Evolutionary conservation across 2,329 filamentous ascomycete species (phyloP).

Genomic region (Talaromyces sp.): DNA sequence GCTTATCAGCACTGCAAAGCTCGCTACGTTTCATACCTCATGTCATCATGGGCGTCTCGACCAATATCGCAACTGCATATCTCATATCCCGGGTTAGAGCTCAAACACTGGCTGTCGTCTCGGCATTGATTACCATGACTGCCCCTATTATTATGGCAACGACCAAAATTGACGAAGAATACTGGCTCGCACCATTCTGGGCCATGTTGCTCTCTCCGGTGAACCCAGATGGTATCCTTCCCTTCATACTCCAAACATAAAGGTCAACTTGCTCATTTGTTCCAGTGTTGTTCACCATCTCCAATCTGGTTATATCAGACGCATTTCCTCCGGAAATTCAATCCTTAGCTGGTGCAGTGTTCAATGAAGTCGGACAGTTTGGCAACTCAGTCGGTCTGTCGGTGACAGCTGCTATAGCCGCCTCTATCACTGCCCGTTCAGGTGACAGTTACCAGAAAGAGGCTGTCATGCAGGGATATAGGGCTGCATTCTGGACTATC

Average conservation of each 20-base stretch:
- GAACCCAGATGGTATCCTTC: background rate
- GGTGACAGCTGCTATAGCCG: conserved; percentile 47
- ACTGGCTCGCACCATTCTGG: conserved; percentile 47
- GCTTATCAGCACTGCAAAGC: conserved; percentile 41
- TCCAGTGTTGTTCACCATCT: conserved; percentile 51
- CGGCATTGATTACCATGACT: conserved; percentile 31
- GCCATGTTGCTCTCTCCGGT: conserved; percentile 42
- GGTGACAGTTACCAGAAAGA: background rate
- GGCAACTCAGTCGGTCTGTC: conserved; percentile 53
- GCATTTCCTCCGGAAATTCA: conserved; percentile 55
- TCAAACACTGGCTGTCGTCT: conserved; percentile 40
- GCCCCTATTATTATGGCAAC: conserved; percentile 47
- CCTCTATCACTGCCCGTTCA: conserved; percentile 33
- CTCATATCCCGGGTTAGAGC: conserved; percentile 45
- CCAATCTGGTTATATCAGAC: conserved; percentile 52
- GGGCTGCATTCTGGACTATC: background rate
- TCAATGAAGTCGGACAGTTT: conserved; percentile 57
- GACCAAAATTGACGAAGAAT: conserved; percentile 45
- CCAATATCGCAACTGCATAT: conserved; percentile 46
- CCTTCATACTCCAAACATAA: background rate
- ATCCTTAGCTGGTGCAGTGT: conserved; percentile 58
- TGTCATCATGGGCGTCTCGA: conserved; percentile 34
- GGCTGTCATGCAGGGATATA: background rate
- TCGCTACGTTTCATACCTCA: conserved; percentile 46
- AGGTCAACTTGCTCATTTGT: background rate